Base-by-base conservation (phyloP, 78 protist genomes). In the Dictyostelium discoideum region DNA sequence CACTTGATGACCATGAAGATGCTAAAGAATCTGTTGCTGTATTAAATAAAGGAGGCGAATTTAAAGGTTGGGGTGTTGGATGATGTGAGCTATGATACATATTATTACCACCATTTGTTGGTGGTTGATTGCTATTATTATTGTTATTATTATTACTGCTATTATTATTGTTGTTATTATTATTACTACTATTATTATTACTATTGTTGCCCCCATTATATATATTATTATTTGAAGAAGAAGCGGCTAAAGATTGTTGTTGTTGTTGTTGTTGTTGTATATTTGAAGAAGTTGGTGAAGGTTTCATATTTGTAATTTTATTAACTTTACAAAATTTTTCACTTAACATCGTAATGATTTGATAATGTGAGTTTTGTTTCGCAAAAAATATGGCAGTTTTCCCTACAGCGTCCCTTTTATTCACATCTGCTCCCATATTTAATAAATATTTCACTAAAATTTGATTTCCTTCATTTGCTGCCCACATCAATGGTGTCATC, bases 401-500 rank as follows among this genome's bases (percentile, higher is more conserved):
- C 14, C 85, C 85, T 7, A 10, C 22, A 0, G 18, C 26, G 18
- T 87, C 93, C 39, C 93, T 82, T 18, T 29, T 48, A 65, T 87
- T 87, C 2, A 87, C 86, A 63, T 87, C 93, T 8, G 93, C 93
- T 2, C 93, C 93, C 16, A 24, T n/a, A 44, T 79, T 87, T 20
- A 87, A 24, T 22, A 87, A 77, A 46, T 79, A 87, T 37, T 76
- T 50, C 8, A 63, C 79, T 13, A 87, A n/a, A 44, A 20, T 32
- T 16, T 87, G 86, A 65, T 79, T 77, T 39, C 93, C 93, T 29
- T 87, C 93, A 14, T 24, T 50, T 39, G 93, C 85, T 13, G 93
- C 93, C 93, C 93, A 87, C 93, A 87, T 87, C 9, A 87, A 22
- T 1, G 87, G 74, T 3, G 93, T 87, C 93, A 87, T 87, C 42